Base-by-base conservation (phyloP, 805 yeast genomes). In the Schizosaccharomyces octosporus region DNA sequence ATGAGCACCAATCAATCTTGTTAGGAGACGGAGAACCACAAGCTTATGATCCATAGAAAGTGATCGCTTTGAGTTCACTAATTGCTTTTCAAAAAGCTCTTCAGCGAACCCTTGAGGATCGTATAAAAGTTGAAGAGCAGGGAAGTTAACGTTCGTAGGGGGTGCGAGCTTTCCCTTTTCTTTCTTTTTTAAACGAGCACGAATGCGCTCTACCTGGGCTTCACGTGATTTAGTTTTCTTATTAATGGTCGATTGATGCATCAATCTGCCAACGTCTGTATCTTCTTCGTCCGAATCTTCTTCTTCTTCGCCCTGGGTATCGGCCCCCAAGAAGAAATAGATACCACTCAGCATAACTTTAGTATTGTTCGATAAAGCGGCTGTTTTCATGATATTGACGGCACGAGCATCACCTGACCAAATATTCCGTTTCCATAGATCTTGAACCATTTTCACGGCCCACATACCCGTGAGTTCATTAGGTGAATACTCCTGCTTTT, bases 101-200 rank as follows among this genome's bases (percentile, higher is more conserved):
- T 93, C 98, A 6, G 97, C 95, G 73, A 93, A 93, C 4, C 95
- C 95, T 71, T 93, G 99, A 9, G 99, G 98, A 70, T 93, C 98
- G 70, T 97, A 81, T 62, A 93, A 77, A 63, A 93, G 74, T 72
- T 93, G 99, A 62, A 93, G 83, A 42, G 98, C 99, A 61, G 95
- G 84, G 74, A 93, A 93, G 70, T 93, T 93, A 67, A 93, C 77
- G 66, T 81, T 81, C 77, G 62, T 78, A 81, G 39, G 81, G 75
- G 57, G 75, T 75, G 59, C 75, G 76, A 19, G 64, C 65, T 51
- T 66, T 68, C 64, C 70, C 69, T 72, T 84, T 71, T 84, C 83
- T 62, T 83, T 71, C 4, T 78, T 69, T 68, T 84, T 83, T 57
- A 84, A 76, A 1, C 95, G 96, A 61, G 72, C 73, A 63, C 84